phyloP scores from a whole-genome alignment of 2,329 filamentous ascomycete species.

The Ophiostoma ips region DNA sequence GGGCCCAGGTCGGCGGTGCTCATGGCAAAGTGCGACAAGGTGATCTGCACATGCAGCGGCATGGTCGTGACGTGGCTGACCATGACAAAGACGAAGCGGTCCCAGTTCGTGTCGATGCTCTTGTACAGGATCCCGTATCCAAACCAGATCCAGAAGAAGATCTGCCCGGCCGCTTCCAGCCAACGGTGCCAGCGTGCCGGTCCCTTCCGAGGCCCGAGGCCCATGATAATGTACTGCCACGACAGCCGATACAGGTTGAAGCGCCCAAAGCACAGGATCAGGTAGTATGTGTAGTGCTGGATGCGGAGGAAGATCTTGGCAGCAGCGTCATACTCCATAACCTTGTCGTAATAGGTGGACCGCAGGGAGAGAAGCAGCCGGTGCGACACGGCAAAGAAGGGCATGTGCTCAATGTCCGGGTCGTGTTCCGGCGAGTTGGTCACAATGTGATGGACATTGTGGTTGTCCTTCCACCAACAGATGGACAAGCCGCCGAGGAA shows the following conservation, averaged over 20 bases:
- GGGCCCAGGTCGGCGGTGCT: conserved; percentile 75
- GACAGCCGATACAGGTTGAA: conserved; percentile 80
- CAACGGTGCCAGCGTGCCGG: conserved; percentile 72
- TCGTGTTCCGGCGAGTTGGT: conserved; percentile 94
- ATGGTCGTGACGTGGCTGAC: conserved; percentile 70
- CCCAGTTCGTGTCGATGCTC: conserved; percentile 53
- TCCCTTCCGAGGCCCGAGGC: conserved; percentile 58
- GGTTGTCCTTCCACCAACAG: conserved; percentile 94
- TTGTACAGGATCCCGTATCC: conserved; percentile 70
- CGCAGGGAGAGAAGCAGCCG: conserved; percentile 59
- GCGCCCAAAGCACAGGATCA: conserved; percentile 63
- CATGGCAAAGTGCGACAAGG: conserved; percentile 87
- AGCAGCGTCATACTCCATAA: conserved; percentile 65
- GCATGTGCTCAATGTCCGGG: conserved; percentile 85
- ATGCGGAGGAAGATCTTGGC: conserved; percentile 57
- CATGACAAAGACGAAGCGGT: conserved; percentile 61
- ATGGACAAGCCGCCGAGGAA: conserved; percentile 79
- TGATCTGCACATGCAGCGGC: conserved; percentile 79
- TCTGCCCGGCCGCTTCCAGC: conserved; percentile 61
- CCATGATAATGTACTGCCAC: conserved; percentile 60
- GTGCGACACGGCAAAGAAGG: conserved; percentile 77
- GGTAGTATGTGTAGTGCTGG: conserved; percentile 74
- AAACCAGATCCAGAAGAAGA: conserved; percentile 78
- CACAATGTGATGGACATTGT: conserved; percentile 94
- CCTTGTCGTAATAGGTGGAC: conserved; percentile 70